Evolutionary conservation across 139 green algal genomes (phyloP).

Genomic region (Picochlorum sp.): DNA sequence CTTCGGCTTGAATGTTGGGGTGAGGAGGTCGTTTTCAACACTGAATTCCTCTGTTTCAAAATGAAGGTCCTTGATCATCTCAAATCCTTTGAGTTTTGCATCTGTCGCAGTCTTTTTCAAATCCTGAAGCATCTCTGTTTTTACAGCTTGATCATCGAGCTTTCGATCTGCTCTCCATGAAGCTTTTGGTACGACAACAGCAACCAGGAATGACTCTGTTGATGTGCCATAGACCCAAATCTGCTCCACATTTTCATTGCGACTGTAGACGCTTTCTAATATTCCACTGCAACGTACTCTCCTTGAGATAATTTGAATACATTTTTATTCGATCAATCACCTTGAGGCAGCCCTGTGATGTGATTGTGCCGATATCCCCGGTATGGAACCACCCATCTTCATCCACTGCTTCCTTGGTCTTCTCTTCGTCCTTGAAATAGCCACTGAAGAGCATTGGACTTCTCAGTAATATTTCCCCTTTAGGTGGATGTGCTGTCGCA

Average conservation of each 20-base stretch:
- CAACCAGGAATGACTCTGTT: conserved; percentile 61
- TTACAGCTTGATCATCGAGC: conserved; percentile 2
- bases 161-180: conserved; percentile 16
- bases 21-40: conserved; percentile 56
- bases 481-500: conserved; percentile 30
- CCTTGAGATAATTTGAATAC: conserved; percentile 96
- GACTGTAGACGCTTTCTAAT: conserved; percentile 77
- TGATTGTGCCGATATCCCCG: conserved; percentile 75
- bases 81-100: conserved; percentile 72
- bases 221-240: conserved; percentile 82
- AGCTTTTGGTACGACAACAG: conserved; percentile 76
- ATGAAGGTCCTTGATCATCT: conserved; percentile 62
- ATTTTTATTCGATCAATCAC: conserved; percentile 98
- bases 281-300: conserved; percentile 78
- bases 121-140: conserved; percentile 40
- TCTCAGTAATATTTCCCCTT: conserved; percentile 73
- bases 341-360: conserved; percentile 51
- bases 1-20: conserved; percentile 85
- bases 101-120: conserved; percentile 59
- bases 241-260: conserved; percentile 68
- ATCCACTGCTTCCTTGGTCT: conserved; percentile 66
- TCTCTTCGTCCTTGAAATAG: conserved; percentile 72
- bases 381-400: conserved; percentile 75
- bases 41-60: conserved; percentile 43
- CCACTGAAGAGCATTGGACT: conserved; percentile 61